Evolutionary conservation across 768 basidiomycete species (phyloP).

Genomic region (Hebeloma cylindrosporum): DNA sequence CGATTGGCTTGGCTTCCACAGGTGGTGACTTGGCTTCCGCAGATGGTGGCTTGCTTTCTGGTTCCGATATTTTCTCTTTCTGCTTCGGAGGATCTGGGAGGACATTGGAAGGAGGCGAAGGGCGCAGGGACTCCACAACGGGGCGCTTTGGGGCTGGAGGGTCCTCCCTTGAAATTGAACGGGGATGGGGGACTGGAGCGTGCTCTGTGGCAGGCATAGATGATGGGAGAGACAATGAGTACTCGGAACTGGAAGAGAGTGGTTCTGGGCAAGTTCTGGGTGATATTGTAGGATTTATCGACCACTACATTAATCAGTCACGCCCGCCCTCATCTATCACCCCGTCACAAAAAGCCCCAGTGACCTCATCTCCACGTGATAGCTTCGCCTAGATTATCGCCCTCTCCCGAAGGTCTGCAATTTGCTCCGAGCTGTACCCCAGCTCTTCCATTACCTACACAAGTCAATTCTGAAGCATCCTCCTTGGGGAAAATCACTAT

Average conservation of each 20-base stretch:
- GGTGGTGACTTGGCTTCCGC: constrained; percentile 3
- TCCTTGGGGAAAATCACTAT: constrained; percentile 10
- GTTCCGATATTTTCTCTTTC: constrained; percentile 8
- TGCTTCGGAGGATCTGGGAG: constrained; percentile 9
- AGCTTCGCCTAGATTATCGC: constrained; percentile 30
- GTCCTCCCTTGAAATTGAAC: constrained; percentile 15
- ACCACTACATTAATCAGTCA: constrained; percentile 25
- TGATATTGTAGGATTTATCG: constrained; percentile 19
- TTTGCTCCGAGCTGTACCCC: constrained; percentile 36
- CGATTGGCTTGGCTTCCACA: constrained; percentile 6
- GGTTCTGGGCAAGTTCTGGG: constrained; percentile 1
- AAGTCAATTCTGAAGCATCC: constrained; percentile 10
- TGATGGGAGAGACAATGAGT: constrained; percentile 3
- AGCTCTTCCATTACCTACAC: constrained; percentile 42
- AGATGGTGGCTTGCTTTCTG: constrained; percentile 1
- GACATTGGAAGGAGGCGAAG: constrained; percentile 8
- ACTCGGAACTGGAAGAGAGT: constrained; percentile 3
- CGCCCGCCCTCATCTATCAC: constrained; percentile 19
- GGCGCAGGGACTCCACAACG: constrained; percentile 10
- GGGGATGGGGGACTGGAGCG: constrained; percentile 15
- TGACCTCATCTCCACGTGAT: constrained; percentile 22
- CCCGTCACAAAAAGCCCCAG: constrained; percentile 18
- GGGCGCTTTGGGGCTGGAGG: constrained; percentile 11
- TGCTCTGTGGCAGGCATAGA: constrained; percentile 25
- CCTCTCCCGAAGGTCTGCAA: constrained; percentile 42